phyloP scores from a whole-genome alignment of 2,329 filamentous ascomycete species.

The Rutstroemia sp. region DNA sequence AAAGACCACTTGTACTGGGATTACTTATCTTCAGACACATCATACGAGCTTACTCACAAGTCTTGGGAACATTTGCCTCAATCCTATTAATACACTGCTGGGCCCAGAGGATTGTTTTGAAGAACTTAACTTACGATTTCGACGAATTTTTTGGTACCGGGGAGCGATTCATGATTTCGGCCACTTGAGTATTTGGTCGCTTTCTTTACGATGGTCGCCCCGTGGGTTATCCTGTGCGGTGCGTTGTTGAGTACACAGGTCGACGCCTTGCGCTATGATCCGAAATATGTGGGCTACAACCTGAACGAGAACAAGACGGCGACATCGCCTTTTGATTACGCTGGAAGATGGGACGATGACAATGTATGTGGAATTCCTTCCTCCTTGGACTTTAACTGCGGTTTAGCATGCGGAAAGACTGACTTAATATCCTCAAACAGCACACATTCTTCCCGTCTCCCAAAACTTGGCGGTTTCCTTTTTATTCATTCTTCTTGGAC shows the following conservation, averaged over 20 bases:
- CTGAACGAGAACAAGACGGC: slow-evolving; percentile 53
- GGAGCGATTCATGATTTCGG: slow-evolving; percentile 7
- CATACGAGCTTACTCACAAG: not conserved
- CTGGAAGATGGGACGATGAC: slow-evolving; percentile 45
- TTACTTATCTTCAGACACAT: not conserved
- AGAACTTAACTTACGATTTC: not conserved
- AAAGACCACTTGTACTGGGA: not conserved
- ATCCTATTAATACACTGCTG: slow-evolving; percentile 1
- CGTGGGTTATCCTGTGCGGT: slow-evolving; percentile 3
- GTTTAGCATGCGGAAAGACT: not conserved
- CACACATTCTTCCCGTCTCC: slow-evolving; percentile 48
- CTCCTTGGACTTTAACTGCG: not conserved
- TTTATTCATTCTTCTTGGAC: slow-evolving; percentile 59
- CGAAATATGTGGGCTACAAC: slow-evolving; percentile 12
- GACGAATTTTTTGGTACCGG: not conserved
- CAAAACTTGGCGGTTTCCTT: slow-evolving; percentile 56
- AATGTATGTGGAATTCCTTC: not conserved
- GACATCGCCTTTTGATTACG: slow-evolving; percentile 50
- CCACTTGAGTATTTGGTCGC: slow-evolving; percentile 7
- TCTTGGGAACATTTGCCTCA: not conserved
- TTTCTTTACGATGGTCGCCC: slow-evolving; percentile 9
- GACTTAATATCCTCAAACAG: slow-evolving; percentile 13
- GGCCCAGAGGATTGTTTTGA: not conserved
- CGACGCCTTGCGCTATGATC: slow-evolving; percentile 7
- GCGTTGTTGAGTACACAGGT: slow-evolving; percentile 7